Percentiles rank a stretch among this genome's conserved stretches.
Conservation (phyloP, 805 yeast genomes). For the Groenewaldozyma salmanticensis region DNA sequence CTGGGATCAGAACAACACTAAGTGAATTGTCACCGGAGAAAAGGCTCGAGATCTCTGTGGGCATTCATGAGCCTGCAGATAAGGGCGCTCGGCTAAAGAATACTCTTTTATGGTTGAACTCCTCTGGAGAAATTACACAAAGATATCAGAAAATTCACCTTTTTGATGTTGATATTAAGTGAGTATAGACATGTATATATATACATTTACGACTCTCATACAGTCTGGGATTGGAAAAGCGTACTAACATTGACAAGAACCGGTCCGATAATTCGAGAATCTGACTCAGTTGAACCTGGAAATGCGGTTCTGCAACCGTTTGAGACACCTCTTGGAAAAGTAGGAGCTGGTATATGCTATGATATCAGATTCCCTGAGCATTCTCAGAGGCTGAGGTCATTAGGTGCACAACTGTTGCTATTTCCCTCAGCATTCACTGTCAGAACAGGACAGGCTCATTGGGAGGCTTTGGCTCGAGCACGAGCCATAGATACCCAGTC, state of each 20-base stretch:
- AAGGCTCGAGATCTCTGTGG: slow-evolving; percentile 62
- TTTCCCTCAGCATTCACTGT: slow-evolving; percentile 92
- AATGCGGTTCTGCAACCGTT: slow-evolving; percentile 42
- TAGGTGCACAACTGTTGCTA: slow-evolving; percentile 69
- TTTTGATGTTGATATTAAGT: slow-evolving; percentile 70
- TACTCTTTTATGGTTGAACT: slow-evolving; percentile 60
- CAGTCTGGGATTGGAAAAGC: no score
- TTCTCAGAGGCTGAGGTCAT: slow-evolving; percentile 48
- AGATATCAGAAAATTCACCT: slow-evolving; percentile 80
- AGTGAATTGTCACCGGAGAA: slow-evolving; percentile 32
- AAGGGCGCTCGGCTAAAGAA: slow-evolving; percentile 48
- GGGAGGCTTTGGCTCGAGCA: slow-evolving; percentile 71
- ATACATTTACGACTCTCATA: background rate
- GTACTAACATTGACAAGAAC: slow-evolving; percentile 35
- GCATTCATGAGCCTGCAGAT: slow-evolving; percentile 68
- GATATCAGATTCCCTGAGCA: slow-evolving; percentile 84
- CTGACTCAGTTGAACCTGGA: slow-evolving; percentile 78
- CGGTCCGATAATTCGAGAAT: slow-evolving; percentile 75
- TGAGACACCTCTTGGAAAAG: slow-evolving; percentile 46
- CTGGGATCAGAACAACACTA: slow-evolving; percentile 39
- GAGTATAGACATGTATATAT: background rate
- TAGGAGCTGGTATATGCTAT: slow-evolving; percentile 43
- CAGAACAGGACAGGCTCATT: slow-evolving; percentile 85
- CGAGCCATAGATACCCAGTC: slow-evolving; percentile 85
- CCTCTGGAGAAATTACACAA: slow-evolving; percentile 53